phyloP scores from a whole-genome alignment of 768 basidiomycete species.

The Russula brevipes region DNA sequence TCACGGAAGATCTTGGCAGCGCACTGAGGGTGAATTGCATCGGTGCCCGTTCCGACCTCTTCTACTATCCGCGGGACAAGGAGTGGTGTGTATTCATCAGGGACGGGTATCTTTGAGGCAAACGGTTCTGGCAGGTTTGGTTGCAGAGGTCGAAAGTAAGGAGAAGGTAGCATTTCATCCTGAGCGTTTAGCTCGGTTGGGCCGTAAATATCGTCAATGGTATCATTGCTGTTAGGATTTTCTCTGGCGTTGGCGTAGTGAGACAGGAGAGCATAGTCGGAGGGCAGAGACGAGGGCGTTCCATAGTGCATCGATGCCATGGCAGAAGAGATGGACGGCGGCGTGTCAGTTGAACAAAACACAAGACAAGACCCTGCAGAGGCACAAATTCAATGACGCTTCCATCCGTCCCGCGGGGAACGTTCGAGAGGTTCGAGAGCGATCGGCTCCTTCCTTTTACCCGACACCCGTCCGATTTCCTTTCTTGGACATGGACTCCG shows the following conservation, averaged over 20 bases:
- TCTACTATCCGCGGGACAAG: slow-evolving; percentile 57
- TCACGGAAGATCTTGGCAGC: slow-evolving; percentile 44
- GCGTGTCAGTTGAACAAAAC: no score
- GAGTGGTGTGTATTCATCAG: slow-evolving; percentile 25
- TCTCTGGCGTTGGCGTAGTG: slow-evolving; percentile 37
- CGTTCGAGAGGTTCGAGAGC: no score
- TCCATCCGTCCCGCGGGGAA: no score
- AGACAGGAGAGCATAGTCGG: slow-evolving; percentile 61
- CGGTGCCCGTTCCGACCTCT: slow-evolving; percentile 31
- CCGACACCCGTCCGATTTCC: neutral
- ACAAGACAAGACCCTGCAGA: no score
- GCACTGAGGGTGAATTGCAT: neutral
- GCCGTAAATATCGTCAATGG: slow-evolving; percentile 11
- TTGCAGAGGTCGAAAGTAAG: slow-evolving; percentile 37
- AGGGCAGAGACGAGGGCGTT: slow-evolving; percentile 53
- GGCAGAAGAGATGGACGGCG: slow-evolving; percentile 17
- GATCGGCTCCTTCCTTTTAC: no score
- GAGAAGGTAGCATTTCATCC: slow-evolving; percentile 28
- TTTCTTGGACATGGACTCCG: slow-evolving; percentile 8
- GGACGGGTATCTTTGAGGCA: slow-evolving; percentile 27
- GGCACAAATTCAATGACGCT: no score
- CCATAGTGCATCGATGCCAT: slow-evolving; percentile 45
- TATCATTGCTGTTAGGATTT: neutral
- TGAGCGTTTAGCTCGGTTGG: neutral
- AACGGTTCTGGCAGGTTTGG: slow-evolving; percentile 34